These are phyloP conservation scores for Calonectria honghensis DNA, from an alignment of 2,329 filamentous ascomycete species.

Conservation along the genomic window DNA sequence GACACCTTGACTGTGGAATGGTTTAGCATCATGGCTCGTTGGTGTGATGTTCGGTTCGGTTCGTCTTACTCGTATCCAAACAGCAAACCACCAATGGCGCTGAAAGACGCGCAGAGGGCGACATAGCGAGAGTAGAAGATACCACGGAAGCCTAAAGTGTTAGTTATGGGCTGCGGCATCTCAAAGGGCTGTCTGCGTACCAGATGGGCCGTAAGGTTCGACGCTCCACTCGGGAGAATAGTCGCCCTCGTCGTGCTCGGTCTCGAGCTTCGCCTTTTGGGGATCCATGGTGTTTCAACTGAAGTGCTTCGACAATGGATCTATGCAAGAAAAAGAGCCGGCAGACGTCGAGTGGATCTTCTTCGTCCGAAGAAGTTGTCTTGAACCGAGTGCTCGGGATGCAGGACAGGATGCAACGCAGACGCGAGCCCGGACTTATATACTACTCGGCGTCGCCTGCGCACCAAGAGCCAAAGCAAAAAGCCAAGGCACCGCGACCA, in stretches of 20 bases:
- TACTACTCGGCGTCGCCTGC: conserved; percentile 17
- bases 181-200: conserved; percentile 33
- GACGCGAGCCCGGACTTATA: conserved; percentile 28
- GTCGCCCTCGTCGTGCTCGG: conserved; percentile 50
- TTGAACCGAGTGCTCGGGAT: conserved; percentile 24
- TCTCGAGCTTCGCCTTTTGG: conserved; percentile 38
- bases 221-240: conserved; percentile 42
- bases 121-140: conserved; percentile 59
- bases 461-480: background rate
- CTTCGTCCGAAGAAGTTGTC: background rate
- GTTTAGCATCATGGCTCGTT: background rate
- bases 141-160: conserved; percentile 55
- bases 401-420: background rate
- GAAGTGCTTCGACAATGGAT: background rate
- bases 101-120: conserved; percentile 58
- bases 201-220: conserved; percentile 52
- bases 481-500: conserved; percentile 1
- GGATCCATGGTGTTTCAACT: conserved; percentile 41
- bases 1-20: conserved; percentile 60
- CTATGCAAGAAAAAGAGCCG: background rate
- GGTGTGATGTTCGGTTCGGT: background rate
- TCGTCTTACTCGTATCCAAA: conserved; percentile 58
- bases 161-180: background rate
- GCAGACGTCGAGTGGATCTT: background rate
- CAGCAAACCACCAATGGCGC: conserved; percentile 62